Conservation (phyloP, 2,329 filamentous ascomycete genomes). For the Pseudocercospora macadamiae region DNA sequence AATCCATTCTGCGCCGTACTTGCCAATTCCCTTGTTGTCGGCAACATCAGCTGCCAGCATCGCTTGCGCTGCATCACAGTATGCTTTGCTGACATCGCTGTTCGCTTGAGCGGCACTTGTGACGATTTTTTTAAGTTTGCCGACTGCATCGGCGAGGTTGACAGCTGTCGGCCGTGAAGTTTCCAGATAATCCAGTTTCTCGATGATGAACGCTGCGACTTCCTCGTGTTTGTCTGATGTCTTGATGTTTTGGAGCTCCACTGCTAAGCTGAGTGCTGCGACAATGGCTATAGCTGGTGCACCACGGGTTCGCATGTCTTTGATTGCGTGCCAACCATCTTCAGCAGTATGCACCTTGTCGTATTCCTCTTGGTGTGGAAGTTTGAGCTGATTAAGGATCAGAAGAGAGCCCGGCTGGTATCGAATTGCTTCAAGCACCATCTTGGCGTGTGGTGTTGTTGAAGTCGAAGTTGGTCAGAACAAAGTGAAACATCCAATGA, state of each 20-base stretch:
- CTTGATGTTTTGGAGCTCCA: constrained; percentile 70
- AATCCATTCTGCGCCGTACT: constrained; percentile 83
- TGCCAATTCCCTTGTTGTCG: constrained; percentile 85
- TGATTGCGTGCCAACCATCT: constrained; percentile 81
- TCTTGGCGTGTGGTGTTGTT: constrained; percentile 27
- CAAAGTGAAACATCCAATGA: not conserved
- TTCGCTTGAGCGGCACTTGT: constrained; percentile 50
- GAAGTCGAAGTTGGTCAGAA: not conserved
- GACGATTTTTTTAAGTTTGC: constrained; percentile 71
- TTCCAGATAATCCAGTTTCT: constrained; percentile 82
- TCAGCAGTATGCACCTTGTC: constrained; percentile 70
- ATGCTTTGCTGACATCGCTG: constrained; percentile 65
- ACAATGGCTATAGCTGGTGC: constrained; percentile 98
- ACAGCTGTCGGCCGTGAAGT: constrained; percentile 92
- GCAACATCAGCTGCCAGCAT: constrained; percentile 86
- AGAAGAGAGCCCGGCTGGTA: constrained; percentile 72
- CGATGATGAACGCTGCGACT: constrained; percentile 68
- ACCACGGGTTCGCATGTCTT: constrained; percentile 75
- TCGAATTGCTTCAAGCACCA: constrained; percentile 74
- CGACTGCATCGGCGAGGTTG: constrained; percentile 87
- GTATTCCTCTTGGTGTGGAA: constrained; percentile 80
- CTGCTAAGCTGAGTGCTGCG: constrained; percentile 84
- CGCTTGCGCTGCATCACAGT: constrained; percentile 77
- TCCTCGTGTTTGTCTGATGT: constrained; percentile 60
- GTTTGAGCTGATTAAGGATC: constrained; percentile 80